Evolutionary conservation across 441 rosid species (phyloP).

Genomic region (Adansonia grandidieri): DNA sequence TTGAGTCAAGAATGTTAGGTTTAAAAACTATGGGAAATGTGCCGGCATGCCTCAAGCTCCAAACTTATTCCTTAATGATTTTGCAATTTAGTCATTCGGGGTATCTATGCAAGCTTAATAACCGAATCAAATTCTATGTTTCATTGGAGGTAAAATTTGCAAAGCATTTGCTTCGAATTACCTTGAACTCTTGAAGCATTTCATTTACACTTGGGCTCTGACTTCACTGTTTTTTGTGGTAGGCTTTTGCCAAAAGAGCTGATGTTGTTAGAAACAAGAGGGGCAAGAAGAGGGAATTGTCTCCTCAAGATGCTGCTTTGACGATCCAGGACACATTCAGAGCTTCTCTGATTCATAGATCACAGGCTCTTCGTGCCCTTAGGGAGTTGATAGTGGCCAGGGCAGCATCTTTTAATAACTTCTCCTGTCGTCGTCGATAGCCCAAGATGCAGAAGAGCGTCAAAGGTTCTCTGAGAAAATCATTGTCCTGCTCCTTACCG

Average conservation of each 20-base stretch:
- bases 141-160: not conserved
- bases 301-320: constrained; percentile 74
- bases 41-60: not conserved
- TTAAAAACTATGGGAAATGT: not conserved
- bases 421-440: constrained; percentile 72
- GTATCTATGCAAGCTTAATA: not conserved
- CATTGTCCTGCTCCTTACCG: constrained; percentile 88
- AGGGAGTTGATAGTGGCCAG: constrained; percentile 88
- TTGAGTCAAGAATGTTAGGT: too few relatives aligned
- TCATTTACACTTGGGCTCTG: not conserved
- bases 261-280: constrained; percentile 48
- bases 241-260: constrained; percentile 85
- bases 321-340: constrained; percentile 79
- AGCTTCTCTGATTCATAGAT: constrained; percentile 78
- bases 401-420: constrained; percentile 70
- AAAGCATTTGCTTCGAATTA: too few relatives aligned
- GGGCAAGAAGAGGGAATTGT: constrained; percentile 82
- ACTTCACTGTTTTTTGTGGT: constrained; percentile 22
- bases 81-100: constrained; percentile 10
- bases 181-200: not conserved
- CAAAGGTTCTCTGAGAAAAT: constrained; percentile 79
- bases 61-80: not conserved
- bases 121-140: not conserved
- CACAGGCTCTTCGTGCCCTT: constrained; percentile 82
- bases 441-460: constrained; percentile 79